Base-by-base conservation (phyloP, 1,284 basidiomycete species). In the Rhodofomes roseus region DNA sequence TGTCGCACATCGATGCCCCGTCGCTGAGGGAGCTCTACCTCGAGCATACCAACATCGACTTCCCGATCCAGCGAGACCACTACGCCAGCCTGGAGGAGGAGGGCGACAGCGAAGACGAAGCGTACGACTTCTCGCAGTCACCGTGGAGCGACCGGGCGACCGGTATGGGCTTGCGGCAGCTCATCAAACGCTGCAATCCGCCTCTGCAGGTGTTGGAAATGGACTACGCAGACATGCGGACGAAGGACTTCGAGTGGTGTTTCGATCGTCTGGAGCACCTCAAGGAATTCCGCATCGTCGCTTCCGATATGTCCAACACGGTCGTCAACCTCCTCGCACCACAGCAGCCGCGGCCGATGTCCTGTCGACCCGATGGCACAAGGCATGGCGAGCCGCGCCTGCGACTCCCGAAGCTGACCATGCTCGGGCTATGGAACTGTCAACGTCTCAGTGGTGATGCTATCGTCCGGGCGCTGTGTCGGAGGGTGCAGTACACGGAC, bases 191-290 rank as follows among this genome's bases (percentile, higher is more conserved):
- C 16, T 83, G 78, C 57, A 74, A 75, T 52, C 88, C 89, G 2
- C 85, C 86, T 14, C 73, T 91, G 41, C 76, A 77, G 48, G 71
- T 84, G 31, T 79, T 91, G 29, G 80, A 86, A 67, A 91, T 91
- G 89, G 86, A 90, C 67, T 87, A 85, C 64, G 85, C 85, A 53
- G 89, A 90, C 71, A 84, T 90, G 81, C 83, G 89, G 44, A 90
- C 87, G 52, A 90, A 90, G 72, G 89, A 91, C 69, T 91, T 91
- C 68, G 68, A 67, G 39, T 89, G 83, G 76, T 74, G 84, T 50
- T 91, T 91, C 63, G 80, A 82, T 60, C 74, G 77, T 41, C 73
- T 89, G 20, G 66, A 69, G 0, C 59, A 70, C 31, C 74, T 91
- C 54, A 79, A 81, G 66, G 80, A 83, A 55, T 91, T 91, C 69